Base-by-base conservation (phyloP, 2,329 filamentous ascomycete genomes). In the Ampelomyces quisqualis region DNA sequence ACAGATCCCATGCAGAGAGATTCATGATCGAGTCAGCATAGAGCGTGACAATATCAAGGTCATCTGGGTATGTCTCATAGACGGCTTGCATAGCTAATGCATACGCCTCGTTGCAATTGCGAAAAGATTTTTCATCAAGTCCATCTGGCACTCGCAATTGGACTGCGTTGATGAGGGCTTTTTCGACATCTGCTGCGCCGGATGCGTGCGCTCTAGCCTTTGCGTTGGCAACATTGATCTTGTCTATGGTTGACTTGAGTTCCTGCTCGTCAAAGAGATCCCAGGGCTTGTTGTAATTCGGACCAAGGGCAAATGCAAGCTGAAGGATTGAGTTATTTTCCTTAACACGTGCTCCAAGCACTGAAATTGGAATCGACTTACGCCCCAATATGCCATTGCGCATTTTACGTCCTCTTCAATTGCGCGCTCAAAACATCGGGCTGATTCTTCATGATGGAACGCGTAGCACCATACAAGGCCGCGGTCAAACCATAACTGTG, bases 221-320 rank as follows among this genome's bases (percentile, higher is more conserved):
- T 40, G 59, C 40, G 43, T 73, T 70, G 1, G 77, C 76, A 10
- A 61, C 41, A 39, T 75, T 70, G 4, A 78, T 78, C 20, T 71
- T 69, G 27, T 68, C 58, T 5, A 85, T 69, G 0, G 74, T 77
- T 0, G 57, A 64, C 8, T 72, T 64, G 4, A 84, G 70, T 49
- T 90, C 86, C 0, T 73, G 66, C 1, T 74, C 67, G 38, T 85
- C 84, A 50, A 90, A 88, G 17, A 80, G 74, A 19, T 80, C 77
- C 87, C 87, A 90, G 0, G 86, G 82, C 57, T 90, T 88, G 70
- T 90, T 88, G 65, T 86, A 85, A 58, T 91, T 90, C 3, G 87
- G 86, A 0, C 86, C 87, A 0, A 86, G 69, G 1, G 82, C 74
- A 60, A 86, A 90, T 0, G 86, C 82, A 4, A 56, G 55, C 59